phyloP scores from a whole-genome alignment of 2,329 filamentous ascomycete species.

The Aspergillus ruber region DNA sequence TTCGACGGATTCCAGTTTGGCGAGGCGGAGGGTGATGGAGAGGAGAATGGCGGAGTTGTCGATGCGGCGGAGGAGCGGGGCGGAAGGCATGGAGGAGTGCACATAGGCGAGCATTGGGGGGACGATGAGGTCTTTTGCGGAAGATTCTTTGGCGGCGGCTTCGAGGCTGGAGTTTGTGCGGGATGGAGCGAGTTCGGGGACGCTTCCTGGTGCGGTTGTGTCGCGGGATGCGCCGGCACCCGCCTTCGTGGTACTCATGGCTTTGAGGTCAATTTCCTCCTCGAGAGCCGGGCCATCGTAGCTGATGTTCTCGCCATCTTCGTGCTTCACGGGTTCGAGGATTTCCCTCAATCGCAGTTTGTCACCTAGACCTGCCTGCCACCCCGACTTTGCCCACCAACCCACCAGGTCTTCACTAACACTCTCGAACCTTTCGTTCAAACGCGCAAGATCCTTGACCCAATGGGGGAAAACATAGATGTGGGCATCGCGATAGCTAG shows the following conservation, averaged over 20 bases:
- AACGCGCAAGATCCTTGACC: conserved; percentile 75
- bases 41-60: conserved; percentile 81
- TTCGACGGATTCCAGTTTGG: conserved; percentile 66
- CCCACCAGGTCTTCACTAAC: conserved; percentile 87
- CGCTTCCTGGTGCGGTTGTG: conserved; percentile 2
- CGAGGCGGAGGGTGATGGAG: conserved; percentile 74
- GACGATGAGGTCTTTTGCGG: conserved; percentile 40
- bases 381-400: conserved; percentile 91
- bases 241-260: conserved; percentile 49
- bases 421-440: conserved; percentile 76
- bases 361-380: conserved; percentile 73
- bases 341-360: conserved; percentile 69
- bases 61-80: conserved; percentile 73
- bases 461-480: conserved; percentile 92
- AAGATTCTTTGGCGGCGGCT: neutral
- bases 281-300: conserved; percentile 39
- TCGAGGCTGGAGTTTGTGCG: conserved; percentile 1
- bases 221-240: conserved; percentile 12
- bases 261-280: conserved; percentile 50
- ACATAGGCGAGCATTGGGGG: conserved; percentile 78
- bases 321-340: conserved; percentile 44
- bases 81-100: conserved; percentile 49
- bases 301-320: conserved; percentile 34
- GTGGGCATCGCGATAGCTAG: conserved; percentile 81
- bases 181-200: conserved; percentile 14